Conservation (phyloP, 2,329 filamentous ascomycete genomes). For the Pyricularia sp. region DNA sequence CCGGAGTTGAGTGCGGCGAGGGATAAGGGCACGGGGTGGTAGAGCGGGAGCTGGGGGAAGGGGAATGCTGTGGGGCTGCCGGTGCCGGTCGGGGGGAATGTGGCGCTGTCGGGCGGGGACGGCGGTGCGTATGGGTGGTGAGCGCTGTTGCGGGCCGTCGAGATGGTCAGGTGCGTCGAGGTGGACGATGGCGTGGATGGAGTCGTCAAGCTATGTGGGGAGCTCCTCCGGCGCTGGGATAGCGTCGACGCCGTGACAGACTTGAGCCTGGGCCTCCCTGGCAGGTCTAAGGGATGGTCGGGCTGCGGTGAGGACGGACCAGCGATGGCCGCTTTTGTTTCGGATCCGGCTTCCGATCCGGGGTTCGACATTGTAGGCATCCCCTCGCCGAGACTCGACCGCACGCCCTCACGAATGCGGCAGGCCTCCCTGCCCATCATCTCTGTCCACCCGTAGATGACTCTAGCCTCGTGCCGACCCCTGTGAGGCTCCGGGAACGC, state of each 20-base stretch:
- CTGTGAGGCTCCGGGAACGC: slow-evolving; percentile 4
- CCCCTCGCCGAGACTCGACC: neutral
- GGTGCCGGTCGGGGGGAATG: neutral
- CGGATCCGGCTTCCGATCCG: neutral
- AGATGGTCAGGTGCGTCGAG: neutral
- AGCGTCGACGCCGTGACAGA: slow-evolving; percentile 3
- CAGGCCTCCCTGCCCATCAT: slow-evolving; percentile 5
- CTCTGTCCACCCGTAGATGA: slow-evolving; percentile 7
- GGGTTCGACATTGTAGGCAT: neutral
- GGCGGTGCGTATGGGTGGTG: slow-evolving; percentile 2
- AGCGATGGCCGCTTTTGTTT: neutral
- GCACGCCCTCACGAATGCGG: neutral
- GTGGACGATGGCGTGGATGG: neutral
- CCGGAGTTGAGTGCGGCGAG: slow-evolving; percentile 1
- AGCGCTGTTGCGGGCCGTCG: slow-evolving; percentile 3
- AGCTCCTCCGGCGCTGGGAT: slow-evolving; percentile 5
- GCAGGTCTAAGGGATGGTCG: neutral
- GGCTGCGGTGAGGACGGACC: neutral
- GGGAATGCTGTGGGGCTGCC: neutral
- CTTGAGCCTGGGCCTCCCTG: neutral
- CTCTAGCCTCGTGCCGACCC: slow-evolving; percentile 4
- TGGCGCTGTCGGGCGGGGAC: slow-evolving; percentile 8
- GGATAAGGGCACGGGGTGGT: slow-evolving; percentile 6
- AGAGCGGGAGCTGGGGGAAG: slow-evolving; percentile 1
- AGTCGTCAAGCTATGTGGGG: neutral